Evolutionary conservation across 2,329 filamentous ascomycete species (phyloP).

Genomic region (Alternaria arbusti): DNA sequence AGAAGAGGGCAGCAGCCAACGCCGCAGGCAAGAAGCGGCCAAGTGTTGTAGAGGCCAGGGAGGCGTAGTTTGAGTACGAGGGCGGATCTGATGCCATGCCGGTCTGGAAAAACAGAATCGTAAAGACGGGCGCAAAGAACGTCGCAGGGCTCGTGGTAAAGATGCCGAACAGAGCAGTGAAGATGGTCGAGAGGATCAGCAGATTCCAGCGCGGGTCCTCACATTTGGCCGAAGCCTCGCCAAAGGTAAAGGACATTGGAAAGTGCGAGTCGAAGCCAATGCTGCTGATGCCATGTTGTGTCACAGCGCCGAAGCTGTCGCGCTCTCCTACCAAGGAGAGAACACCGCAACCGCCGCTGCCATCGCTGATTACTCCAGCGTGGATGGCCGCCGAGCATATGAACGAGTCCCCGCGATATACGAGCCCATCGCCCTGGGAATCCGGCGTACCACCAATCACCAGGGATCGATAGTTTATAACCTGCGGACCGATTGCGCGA

Average conservation of each 20-base stretch:
- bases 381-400: conserved; percentile 48
- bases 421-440: conserved; percentile 8
- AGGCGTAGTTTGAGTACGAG: conserved; percentile 35
- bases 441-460: conserved; percentile 67
- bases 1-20: conserved; percentile 39
- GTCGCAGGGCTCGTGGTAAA: conserved; percentile 38
- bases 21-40: conserved; percentile 44
- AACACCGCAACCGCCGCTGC: conserved; percentile 43
- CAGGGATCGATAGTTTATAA: conserved; percentile 68
- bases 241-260: conserved; percentile 43
- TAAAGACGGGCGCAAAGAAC: conserved; percentile 40
- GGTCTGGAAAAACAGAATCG: conserved; percentile 44
- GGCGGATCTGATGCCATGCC: conserved; percentile 47
- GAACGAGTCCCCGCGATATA: conserved; percentile 48
- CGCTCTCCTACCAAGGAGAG: conserved; percentile 35
- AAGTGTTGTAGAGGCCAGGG: conserved; percentile 39
- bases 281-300: conserved; percentile 41
- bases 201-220: conserved; percentile 44
- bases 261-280: conserved; percentile 44
- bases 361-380: conserved; percentile 37
- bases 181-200: conserved; percentile 41
- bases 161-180: conserved; percentile 39
- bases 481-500: conserved; percentile 62
- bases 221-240: conserved; percentile 29
- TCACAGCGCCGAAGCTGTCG: conserved; percentile 24